A percentile compares a stretch with the other conserved stretches of the same genome.
These are phyloP conservation scores for Fusarium protoensiforme DNA, from an alignment of 2,329 filamentous ascomycete genomes.

Conservation along the genomic window DNA sequence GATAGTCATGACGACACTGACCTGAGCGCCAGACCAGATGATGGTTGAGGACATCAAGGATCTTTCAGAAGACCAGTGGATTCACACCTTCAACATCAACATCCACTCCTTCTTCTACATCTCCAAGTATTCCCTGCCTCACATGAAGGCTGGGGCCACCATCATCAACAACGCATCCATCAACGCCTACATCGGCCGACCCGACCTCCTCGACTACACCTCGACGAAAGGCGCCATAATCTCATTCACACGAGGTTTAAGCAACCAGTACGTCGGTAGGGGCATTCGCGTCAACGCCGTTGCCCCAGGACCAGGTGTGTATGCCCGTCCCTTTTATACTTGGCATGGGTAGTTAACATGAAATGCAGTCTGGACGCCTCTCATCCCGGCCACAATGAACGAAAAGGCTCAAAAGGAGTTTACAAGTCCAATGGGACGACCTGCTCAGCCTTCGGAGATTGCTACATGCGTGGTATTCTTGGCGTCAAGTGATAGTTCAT, in stretches of 20 bases:
- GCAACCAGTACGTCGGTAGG: slow-evolving; percentile 77
- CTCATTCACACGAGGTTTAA: slow-evolving; percentile 80
- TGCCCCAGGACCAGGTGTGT: slow-evolving; percentile 72
- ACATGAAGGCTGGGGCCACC: slow-evolving; percentile 78
- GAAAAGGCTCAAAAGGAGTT: slow-evolving; percentile 78
- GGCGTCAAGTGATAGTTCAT: slow-evolving; percentile 78
- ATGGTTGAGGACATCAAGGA: slow-evolving; percentile 78
- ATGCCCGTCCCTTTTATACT: too few species aligned
- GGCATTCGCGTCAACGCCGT: slow-evolving; percentile 83
- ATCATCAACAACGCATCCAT: slow-evolving; percentile 91
- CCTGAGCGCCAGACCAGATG: slow-evolving; percentile 56
- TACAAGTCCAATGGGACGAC: slow-evolving; percentile 78
- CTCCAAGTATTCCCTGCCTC: slow-evolving; percentile 78
- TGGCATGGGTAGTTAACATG: slow-evolving; percentile 6
- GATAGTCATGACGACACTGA: not conserved
- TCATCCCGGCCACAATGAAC: slow-evolving; percentile 79
- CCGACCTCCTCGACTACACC: slow-evolving; percentile 85
- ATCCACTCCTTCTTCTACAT: slow-evolving; percentile 86
- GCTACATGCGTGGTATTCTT: slow-evolving; percentile 86
- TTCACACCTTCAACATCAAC: slow-evolving; percentile 83
- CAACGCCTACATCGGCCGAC: slow-evolving; percentile 84
- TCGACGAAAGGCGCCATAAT: slow-evolving; percentile 83
- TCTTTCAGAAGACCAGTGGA: slow-evolving; percentile 81
- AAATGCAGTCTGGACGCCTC: slow-evolving; percentile 73
- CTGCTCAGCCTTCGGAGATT: slow-evolving; percentile 83